Base-by-base conservation (phyloP, 1,284 basidiomycete species). In the Microbotryum silenes-acaulis region DNA sequence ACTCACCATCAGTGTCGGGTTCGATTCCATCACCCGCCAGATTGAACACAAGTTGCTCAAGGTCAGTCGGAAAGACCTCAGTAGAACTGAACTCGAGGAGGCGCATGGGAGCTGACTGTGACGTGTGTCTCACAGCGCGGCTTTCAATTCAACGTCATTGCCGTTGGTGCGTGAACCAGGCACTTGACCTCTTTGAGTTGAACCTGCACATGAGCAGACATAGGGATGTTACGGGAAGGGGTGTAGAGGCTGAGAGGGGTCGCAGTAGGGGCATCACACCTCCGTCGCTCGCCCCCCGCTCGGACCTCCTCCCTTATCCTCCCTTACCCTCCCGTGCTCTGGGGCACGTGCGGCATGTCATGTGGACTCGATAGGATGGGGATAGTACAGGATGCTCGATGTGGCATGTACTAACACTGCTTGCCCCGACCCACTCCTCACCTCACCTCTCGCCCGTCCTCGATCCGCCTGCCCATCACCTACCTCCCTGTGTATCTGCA, bases 31-130 rank as follows among this genome's bases (percentile, higher is more conserved):
- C 78, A 96, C 94, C 59, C 85, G 87, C 75, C 94, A 97, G 79
- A 97, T 98, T 74, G 94, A 98, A 82, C 88, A 92, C 81, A 98
- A 97, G 83, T 86, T 97, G 72, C 84, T 98, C 79, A 97, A 97
- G 81, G 97, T 82, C 89, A 96, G 80, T 59, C 54, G 29, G 49
- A 37, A 31, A 1, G 9, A 31, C 31, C 31, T 31, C 31, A 8
- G 1, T 9, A 31, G 31, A 31, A 10, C n/a, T 55, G 31, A 10
- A 10, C 16, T 55, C 7, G 6, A 16, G 49, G 21, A 52, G 52
- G 45, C 29, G 54, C 21, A 16, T n/a, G 25, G 48, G 18, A 6
- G 21, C 21, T 21, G 37, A 21, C 8, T 12, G 25, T 20, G 18
- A 5, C 20, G 45, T 27, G 3, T n/a, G 23, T 14, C 44, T n/a